Evolutionary conservation across 805 yeast species (phyloP).

Genomic region (Lipomyces kockii): DNA sequence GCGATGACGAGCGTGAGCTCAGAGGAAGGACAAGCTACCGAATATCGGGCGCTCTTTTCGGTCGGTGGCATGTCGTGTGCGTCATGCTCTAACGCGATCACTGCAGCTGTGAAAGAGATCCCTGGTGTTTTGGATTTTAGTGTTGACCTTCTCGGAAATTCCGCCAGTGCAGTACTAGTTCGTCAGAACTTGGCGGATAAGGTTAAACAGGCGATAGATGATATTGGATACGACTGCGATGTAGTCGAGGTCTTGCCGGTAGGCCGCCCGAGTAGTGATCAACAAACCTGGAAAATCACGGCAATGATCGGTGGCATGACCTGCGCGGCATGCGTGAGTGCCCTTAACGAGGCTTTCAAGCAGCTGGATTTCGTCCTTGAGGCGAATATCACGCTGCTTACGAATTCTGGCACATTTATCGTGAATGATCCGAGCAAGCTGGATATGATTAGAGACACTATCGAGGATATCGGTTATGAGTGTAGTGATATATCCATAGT

Average conservation of each 20-base stretch:
- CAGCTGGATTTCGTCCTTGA: constrained; percentile 56
- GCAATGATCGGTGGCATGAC: constrained; percentile 77
- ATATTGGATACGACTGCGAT: constrained; percentile 55
- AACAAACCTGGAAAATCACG: constrained; percentile 54
- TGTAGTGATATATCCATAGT: constrained; percentile 54
- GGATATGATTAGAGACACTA: constrained; percentile 52
- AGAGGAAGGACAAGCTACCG: constrained; percentile 40
- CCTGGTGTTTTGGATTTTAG: constrained; percentile 49
- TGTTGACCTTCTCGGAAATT: constrained; percentile 57
- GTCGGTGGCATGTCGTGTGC: constrained; percentile 75
- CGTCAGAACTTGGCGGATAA: constrained; percentile 56
- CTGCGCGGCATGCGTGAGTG: constrained; percentile 69
- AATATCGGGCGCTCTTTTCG: constrained; percentile 58
- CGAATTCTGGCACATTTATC: constrained; percentile 66
- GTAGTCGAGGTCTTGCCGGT: constrained; percentile 66
- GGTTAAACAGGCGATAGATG: constrained; percentile 55
- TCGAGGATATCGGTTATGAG: constrained; percentile 73
- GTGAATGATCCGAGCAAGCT: constrained; percentile 49
- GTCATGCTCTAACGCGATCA: constrained; percentile 58
- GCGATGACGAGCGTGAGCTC: constrained; percentile 3
- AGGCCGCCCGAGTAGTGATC: constrained; percentile 46
- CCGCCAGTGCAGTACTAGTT: constrained; percentile 58
- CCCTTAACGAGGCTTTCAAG: constrained; percentile 54
- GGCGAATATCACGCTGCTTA: constrained; percentile 59
- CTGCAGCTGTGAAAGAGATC: constrained; percentile 48